Base-by-base conservation (phyloP, 1,284 basidiomycete species). In the Trichosporon faecale region DNA sequence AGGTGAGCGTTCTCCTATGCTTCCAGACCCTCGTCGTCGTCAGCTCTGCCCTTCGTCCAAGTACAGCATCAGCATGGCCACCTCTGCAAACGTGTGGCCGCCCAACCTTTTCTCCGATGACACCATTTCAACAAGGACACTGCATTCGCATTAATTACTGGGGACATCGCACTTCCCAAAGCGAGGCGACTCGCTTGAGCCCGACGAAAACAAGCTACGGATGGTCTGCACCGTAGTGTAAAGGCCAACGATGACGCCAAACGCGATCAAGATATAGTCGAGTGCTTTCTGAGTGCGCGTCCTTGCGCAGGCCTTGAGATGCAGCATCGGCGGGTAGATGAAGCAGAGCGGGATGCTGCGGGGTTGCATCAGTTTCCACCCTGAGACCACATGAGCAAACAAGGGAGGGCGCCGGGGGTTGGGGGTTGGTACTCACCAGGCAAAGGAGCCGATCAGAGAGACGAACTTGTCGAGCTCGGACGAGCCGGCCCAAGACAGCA, bases 401-500 rank as follows among this genome's bases (percentile, higher is more conserved):
- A 33, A 33, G 33, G 33, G 18, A 40, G 37, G 40, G 40, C 40
- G 18, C 3, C 18, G 40, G 18, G 11, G 35, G 3, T 37, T 3
- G 25, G 25, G 60, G 25, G 12, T 9, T 40, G 29, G 37, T 52
- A 86, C 91, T 76, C 75, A 94, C 94, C 95, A 98, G 68, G 95
- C 95, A 77, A 97, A 93, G 76, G 91, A 91, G 23, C 96, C 96
- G 70, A 99, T 88, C 75, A 99, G 89, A 16, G 93, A 89, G 16
- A 99, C 96, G 80, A 98, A 98, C 85, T 98, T 98, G 86, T 99
- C 97, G 67, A 99, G 84, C 83, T 98, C 95, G 57, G 86, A 87
- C 23, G 95, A 94, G 16, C 96, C 96, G 6, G 87, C 85, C 89
- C 91, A 95, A 69, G 91, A 92, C 71, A 97, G 84, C 25, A 87